Evolutionary conservation across 2,329 filamentous ascomycete species (phyloP), one percentile per base, ranked within the genome.

Genomic region (Exophiala bonariae): DNA sequence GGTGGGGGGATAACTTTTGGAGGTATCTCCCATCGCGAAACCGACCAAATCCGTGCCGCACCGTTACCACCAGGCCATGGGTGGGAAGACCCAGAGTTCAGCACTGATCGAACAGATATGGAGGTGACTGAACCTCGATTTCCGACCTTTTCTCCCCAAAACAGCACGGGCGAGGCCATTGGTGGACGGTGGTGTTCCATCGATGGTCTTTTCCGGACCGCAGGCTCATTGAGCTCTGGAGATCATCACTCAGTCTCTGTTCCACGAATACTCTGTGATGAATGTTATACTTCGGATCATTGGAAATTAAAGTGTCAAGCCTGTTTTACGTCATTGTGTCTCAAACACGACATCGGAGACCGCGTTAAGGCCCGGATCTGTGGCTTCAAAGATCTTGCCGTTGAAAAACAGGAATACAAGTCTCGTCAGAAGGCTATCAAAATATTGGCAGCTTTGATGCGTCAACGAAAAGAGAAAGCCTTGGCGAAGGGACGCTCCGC

Each of bases 301-400:
- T 82, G 79, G 79, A 80, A 79, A 56, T 72, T 81, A n/a, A 71
- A 76, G 31, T 82, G 79, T 61, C 76, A 77, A 57, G 72, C 68
- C 34, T 82, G 79, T 64, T 77, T 77, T 32, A 77, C 71, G 44
- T 72, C 78, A 2, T 65, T 82, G 19, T 82, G 79, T 62, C 79
- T 80, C 56, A 78, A 81, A 56, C 79, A 82, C 59, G 79, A 82
- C 54, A 73, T 82, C 35, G 73, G 78, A 19, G 77, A 73, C 11
- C 54, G 54, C 6, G 66, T 80, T 16, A 77, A 78, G 43, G 67
- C 80, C 20, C 69, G 78, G 30, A 79, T 80, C 39, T 82, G 79
- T 58, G 79, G 79, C 14, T 81, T 75, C 56, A 68, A 75, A 54
- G 78, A 81, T 41, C 69, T 82, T 48, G 66, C 70, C 20, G 64